These are phyloP conservation scores for Trichoderma polysporum DNA, from an alignment of 2,329 filamentous ascomycete genomes.

Conservation along the genomic window DNA sequence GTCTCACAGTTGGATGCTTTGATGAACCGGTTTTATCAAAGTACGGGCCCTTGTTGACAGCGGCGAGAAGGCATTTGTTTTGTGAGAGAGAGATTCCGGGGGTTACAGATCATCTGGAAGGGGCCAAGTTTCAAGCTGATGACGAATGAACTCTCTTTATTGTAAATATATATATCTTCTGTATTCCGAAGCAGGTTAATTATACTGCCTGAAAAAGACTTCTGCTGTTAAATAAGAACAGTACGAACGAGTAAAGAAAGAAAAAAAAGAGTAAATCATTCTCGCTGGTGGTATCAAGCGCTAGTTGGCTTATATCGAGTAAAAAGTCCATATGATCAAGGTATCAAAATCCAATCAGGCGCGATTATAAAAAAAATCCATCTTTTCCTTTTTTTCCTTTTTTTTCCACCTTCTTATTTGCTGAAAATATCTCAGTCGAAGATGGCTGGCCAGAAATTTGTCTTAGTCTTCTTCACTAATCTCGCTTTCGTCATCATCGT, in stretches of 20 bases:
- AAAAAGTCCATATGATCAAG: not conserved
- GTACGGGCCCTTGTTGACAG: constrained; percentile 42
- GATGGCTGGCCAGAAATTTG: not conserved
- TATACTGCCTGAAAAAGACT: not conserved
- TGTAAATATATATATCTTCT: not conserved
- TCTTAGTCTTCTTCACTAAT: constrained; percentile 65
- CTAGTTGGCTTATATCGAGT: not conserved
- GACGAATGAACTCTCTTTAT: constrained; percentile 1
- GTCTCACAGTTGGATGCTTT: constrained; percentile 44
- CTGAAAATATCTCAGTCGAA: not conserved
- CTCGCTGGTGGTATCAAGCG: constrained; percentile 11
- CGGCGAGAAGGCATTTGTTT: constrained; percentile 41
- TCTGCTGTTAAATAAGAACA: not conserved
- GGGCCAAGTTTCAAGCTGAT: constrained; percentile 21
- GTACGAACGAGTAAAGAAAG: no score
- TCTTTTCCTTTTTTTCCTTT: not conserved
- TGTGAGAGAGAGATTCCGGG: constrained; percentile 48
- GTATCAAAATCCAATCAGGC: not conserved
- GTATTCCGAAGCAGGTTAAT: constrained; percentile 22
- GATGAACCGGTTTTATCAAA: constrained; percentile 44
- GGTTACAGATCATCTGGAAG: constrained; percentile 45
- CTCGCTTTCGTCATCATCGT: constrained; percentile 60
- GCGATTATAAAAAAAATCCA: not conserved
- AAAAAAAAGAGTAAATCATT: not conserved
- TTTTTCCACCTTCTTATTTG: not conserved